Evolutionary conservation across 2,329 filamentous ascomycete genomes (phyloP).

Genomic region (Fusarium sp.): DNA sequence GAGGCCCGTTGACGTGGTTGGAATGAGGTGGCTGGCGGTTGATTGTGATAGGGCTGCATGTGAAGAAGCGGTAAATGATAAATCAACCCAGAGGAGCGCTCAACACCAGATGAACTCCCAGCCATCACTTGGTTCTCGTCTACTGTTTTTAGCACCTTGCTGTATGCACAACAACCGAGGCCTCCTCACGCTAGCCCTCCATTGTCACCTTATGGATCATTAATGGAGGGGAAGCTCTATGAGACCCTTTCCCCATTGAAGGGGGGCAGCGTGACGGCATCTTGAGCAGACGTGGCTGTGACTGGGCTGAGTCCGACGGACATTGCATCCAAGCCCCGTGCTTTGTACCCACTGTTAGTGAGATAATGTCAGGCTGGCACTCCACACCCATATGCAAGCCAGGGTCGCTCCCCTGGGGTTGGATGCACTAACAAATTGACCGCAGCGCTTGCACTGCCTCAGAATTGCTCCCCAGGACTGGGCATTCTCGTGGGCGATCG

Average conservation of each 20-base stretch:
- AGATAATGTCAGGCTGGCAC: not conserved
- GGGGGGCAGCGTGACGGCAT: conserved; percentile 16
- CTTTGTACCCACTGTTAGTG: conserved; percentile 26
- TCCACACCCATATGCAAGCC: not conserved
- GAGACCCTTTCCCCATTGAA: not conserved
- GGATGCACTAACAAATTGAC: not conserved
- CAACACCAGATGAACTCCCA: conserved; percentile 6
- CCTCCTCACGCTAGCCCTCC: not conserved
- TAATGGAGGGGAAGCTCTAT: conserved; percentile 3
- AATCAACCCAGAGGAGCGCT: not conserved
- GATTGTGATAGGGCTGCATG: conserved; percentile 23
- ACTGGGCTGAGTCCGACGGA: conserved; percentile 33
- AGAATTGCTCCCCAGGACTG: not conserved
- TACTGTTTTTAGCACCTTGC: conserved; percentile 9
- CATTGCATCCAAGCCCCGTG: conserved; percentile 11
- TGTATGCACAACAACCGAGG: conserved; percentile 17
- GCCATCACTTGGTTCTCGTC: not conserved
- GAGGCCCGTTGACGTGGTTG: not conserved
- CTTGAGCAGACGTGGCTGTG: conserved; percentile 30
- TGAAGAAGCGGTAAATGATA: conserved; percentile 10
- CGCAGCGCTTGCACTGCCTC: not conserved
- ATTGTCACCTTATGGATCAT: conserved; percentile 14
- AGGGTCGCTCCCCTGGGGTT: not conserved
- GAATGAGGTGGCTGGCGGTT: conserved; percentile 20
- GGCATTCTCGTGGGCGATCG: conserved; percentile 1